A percentile compares a stretch with the other conserved stretches of the same genome.
Conservation (phyloP, 1,139 yeast genomes). For the Candida albicans region DNA sequence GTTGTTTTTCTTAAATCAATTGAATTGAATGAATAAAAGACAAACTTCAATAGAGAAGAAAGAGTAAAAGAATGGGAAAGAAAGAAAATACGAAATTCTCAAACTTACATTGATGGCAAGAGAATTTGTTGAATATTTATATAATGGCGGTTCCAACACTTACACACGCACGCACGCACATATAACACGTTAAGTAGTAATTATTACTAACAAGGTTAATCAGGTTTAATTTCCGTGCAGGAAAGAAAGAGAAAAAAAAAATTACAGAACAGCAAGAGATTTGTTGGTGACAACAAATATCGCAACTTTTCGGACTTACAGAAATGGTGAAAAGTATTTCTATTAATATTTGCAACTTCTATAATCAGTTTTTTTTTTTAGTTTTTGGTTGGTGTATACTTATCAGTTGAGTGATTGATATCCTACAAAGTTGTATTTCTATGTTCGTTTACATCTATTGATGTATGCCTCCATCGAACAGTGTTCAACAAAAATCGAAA, state of each 20-base stretch:
- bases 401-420: background rate
- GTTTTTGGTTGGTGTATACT: background rate
- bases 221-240: slow-evolving; percentile 2
- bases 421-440: too few species aligned
- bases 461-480: background rate
- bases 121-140: slow-evolving; percentile 12
- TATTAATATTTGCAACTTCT: too few species aligned
- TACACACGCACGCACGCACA: background rate
- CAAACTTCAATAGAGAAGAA: slow-evolving; percentile 5
- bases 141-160: background rate
- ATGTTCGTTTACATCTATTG: too few species aligned
- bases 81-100: slow-evolving; percentile 1
- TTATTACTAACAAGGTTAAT: background rate
- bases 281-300: slow-evolving; percentile 1
- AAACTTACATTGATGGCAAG: slow-evolving; percentile 2
- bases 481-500: background rate
- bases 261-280: too few species aligned
- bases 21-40: slow-evolving; percentile 4
- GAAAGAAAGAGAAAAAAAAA: background rate
- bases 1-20: slow-evolving; percentile 1
- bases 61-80: slow-evolving; percentile 1
- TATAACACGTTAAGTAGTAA: too few species aligned
- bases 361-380: background rate
- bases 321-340: too few species aligned
- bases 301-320: slow-evolving; percentile 3